Base-by-base conservation (phyloP, 441 rosid species). In the Theobroma grandiflorum region DNA sequence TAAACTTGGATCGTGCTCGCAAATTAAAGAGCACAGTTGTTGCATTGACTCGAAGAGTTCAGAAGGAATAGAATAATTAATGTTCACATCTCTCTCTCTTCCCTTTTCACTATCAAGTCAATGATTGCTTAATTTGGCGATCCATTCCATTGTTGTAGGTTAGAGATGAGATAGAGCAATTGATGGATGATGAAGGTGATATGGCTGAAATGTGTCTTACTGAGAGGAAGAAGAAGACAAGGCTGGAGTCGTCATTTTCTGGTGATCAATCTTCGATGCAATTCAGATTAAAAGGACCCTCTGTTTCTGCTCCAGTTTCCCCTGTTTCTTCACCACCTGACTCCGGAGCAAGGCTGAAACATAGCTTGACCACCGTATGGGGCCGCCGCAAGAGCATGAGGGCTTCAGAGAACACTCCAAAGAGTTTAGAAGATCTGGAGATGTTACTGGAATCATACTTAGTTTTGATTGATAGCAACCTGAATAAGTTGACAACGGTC, bases 391-490 rank as follows among this genome's bases (percentile, higher is more conserved):
- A 91, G 85, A 94, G 99, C 50, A 8, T 10, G 86, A 82, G 84
- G 86, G 92, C 84, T 67, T 85, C 95, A 47, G 98, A 90, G 80
- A 89, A n/a, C n/a, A n/a, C n/a, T n/a, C n/a, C 90, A 5, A 96
- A 92, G 90, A 92, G 99, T 66, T 85, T 93, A 45, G 98, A 95
- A 75, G 95, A 92, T 84, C 91, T 95, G 43, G 99, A 95, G 86
- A 94, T 94, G 99, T 86, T 95, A 89, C 91, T 95, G 53, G 99
- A 95, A 83, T 98, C 99, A 16, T 95, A 95, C 77, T 95, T 95
- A 85, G 99, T 95, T 37, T 93, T 95, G 83, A 95, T 95, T 62
- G 98, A 95, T 85, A 94, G 93, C 87, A 89, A 95, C 77, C 84
- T 95, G 42, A 95, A 91, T 91, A 95, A 94, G 85, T 82, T 95